phyloP scores from a whole-genome alignment of 2,329 filamentous ascomycete species.

The Remersonia thermophila region DNA sequence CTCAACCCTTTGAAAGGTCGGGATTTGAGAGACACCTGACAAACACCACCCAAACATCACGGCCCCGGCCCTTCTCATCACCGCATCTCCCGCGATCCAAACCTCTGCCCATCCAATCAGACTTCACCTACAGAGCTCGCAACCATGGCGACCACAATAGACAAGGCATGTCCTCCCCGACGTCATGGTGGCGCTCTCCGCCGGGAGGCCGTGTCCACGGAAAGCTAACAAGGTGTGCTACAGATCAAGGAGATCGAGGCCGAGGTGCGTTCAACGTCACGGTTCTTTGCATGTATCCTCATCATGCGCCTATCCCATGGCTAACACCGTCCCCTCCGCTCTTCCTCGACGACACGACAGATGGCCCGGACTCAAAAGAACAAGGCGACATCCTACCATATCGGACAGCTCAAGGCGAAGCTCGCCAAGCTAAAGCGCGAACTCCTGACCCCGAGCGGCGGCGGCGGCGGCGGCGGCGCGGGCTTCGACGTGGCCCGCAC shows the following conservation, averaged over 20 bases:
- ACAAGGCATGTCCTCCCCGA: constrained; percentile 54
- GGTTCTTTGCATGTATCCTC: too few species aligned
- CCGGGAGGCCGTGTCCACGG: too few species aligned
- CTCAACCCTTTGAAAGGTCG: neutral
- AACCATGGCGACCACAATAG: constrained; percentile 92
- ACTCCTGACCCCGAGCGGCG: constrained; percentile 68
- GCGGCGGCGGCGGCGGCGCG: constrained; percentile 72
- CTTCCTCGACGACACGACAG: constrained; percentile 29
- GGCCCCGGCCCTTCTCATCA: too few species aligned
- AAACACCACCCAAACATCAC: constrained; percentile 1
- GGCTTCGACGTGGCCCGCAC: constrained; percentile 98
- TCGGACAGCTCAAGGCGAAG: constrained; percentile 95
- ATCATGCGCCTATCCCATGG: neutral
- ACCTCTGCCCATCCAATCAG: too few species aligned
- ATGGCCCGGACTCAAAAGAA: constrained; percentile 98
- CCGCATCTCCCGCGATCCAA: too few species aligned
- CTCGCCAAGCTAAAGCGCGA: constrained; percentile 96
- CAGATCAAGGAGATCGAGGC: constrained; percentile 95
- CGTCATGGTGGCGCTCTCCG: neutral
- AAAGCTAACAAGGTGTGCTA: constrained; percentile 23
- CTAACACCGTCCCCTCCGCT: constrained; percentile 2
- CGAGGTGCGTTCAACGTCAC: constrained; percentile 51
- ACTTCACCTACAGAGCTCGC: too few species aligned
- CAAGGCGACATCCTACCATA: constrained; percentile 85
- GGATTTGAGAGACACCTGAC: too few species aligned